Evolutionary conservation across 208 protist genomes (phyloP).

Genomic region (Trypanosoma caninum): DNA sequence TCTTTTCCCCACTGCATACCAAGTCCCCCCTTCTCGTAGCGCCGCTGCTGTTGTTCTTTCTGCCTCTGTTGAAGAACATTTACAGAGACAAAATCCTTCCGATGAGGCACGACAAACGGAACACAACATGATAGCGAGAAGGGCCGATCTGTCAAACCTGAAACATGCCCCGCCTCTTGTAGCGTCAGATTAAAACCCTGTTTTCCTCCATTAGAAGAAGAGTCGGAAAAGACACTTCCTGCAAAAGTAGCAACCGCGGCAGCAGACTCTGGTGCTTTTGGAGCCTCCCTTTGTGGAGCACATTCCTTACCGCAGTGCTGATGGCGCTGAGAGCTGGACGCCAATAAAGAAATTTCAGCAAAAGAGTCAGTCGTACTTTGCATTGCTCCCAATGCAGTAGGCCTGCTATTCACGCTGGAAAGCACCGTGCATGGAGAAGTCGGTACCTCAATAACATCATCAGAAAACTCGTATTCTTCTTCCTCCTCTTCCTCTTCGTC

Average conservation of each 20-base stretch:
- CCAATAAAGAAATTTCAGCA: not conserved
- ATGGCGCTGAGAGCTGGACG: not conserved
- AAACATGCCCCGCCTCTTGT: not conserved
- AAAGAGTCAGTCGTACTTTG: not conserved
- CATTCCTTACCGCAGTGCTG: not conserved
- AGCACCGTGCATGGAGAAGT: constrained; percentile 15
- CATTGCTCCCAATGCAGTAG: too few relatives aligned
- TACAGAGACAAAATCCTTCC: constrained; percentile 20
- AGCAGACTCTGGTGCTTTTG: not conserved
- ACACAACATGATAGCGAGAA: not conserved
- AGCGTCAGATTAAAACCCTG: not conserved
- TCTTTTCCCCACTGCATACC: constrained; percentile 1
- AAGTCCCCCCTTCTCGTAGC: not conserved
- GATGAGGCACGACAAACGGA: constrained; percentile 14
- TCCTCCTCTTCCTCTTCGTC: not conserved
- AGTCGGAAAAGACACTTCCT: not conserved
- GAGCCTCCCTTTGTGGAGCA: not conserved
- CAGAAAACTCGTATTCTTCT: not conserved
- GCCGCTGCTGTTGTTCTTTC: not conserved
- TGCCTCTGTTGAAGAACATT: not conserved
- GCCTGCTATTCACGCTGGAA: not conserved
- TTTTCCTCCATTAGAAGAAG: not conserved
- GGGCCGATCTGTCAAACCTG: not conserved
- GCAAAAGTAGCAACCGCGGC: not conserved
- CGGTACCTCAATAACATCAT: constrained; percentile 8